Conservation (phyloP, 2,329 filamentous ascomycete species). For the Apiospora phragmitis region DNA sequence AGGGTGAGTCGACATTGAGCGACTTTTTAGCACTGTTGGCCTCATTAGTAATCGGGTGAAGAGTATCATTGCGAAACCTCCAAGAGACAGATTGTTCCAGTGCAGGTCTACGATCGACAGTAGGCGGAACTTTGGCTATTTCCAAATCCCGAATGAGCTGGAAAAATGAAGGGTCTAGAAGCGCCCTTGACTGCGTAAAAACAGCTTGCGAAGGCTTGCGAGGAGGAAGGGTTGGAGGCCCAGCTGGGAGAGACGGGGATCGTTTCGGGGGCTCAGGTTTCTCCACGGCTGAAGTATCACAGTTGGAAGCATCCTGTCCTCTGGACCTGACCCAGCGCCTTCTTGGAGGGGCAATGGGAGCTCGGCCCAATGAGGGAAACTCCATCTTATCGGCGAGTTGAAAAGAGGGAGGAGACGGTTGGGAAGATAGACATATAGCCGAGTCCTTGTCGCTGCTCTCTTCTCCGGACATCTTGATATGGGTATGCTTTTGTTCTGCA, state of each 20-base stretch:
- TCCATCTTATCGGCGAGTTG: background rate
- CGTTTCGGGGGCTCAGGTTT: background rate
- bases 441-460: background rate
- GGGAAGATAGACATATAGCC: background rate
- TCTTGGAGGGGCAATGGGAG: background rate
- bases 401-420: background rate
- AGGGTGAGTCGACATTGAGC: conserved; percentile 93
- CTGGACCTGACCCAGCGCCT: background rate
- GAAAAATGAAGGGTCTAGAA: background rate
- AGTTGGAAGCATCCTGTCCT: background rate
- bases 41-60: conserved; percentile 25
- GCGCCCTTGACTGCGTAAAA: background rate
- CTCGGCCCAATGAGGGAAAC: background rate
- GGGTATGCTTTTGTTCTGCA: background rate
- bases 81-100: background rate
- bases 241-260: background rate
- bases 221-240: background rate
- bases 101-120: background rate
- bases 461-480: background rate
- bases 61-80: background rate
- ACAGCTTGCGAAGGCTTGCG: background rate
- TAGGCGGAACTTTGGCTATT: background rate
- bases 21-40: conserved; percentile 64
- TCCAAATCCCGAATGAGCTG: background rate
- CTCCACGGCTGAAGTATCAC: background rate